phyloP scores from a whole-genome alignment of 768 basidiomycete genomes.

The Filobasidium floriforme region DNA sequence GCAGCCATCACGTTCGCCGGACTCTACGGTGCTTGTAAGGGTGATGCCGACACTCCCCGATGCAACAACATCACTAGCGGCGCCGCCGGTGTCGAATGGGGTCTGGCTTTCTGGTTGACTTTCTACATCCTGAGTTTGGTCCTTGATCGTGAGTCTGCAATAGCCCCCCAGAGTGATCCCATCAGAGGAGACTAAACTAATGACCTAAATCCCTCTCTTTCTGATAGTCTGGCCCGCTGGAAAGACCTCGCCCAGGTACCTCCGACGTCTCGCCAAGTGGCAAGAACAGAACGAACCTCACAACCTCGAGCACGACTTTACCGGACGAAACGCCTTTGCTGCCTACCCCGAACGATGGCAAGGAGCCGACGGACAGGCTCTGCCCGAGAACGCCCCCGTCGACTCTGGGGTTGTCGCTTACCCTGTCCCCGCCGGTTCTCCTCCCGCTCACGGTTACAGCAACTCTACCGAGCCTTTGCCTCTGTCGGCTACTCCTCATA shows the following conservation, averaged over 20 bases:
- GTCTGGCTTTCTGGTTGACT: slow-evolving; percentile 40
- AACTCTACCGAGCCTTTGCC: background rate
- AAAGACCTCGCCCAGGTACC: slow-evolving; percentile 41
- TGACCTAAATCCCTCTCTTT: background rate
- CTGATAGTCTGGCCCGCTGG: slow-evolving; percentile 26
- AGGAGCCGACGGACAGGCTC: slow-evolving; percentile 12
- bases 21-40: slow-evolving; percentile 36
- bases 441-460: background rate
- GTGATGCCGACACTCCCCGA: background rate
- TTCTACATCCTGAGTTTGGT: slow-evolving; percentile 45
- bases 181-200: too few relatives aligned
- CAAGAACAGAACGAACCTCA: slow-evolving; percentile 37
- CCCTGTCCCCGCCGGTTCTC: background rate
- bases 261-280: slow-evolving; percentile 42
- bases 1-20: slow-evolving; percentile 41
- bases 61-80: slow-evolving; percentile 41
- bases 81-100: slow-evolving; percentile 45
- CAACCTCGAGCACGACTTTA: slow-evolving; percentile 40
- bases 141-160: slow-evolving; percentile 47
- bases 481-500: background rate
- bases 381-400: slow-evolving; percentile 12
- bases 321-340: slow-evolving; percentile 37
- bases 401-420: background rate
- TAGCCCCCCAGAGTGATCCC: too few relatives aligned
- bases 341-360: slow-evolving; percentile 38